Evolutionary conservation across 1,139 yeast species (phyloP).

Genomic region (Debaryomyces singareniensis): DNA sequence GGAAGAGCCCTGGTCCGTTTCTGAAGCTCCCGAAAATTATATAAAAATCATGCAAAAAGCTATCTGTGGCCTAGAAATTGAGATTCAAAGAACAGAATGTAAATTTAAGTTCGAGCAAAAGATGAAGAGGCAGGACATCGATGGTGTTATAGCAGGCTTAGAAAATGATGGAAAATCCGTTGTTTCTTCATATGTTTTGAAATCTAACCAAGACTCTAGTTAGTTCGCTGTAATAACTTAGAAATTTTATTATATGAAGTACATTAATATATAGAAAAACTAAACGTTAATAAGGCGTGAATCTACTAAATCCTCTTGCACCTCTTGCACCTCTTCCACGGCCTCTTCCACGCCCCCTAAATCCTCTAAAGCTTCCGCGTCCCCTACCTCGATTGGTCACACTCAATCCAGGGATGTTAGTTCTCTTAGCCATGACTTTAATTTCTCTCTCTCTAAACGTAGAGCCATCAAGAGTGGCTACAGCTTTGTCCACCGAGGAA

Average conservation of each 20-base stretch:
- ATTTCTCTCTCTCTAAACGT: slow-evolving; percentile 62
- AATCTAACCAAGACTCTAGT: slow-evolving; percentile 11
- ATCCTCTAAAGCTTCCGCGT: slow-evolving; percentile 15
- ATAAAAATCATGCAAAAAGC: slow-evolving; percentile 40
- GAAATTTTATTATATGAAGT: neutral
- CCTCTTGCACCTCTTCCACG: slow-evolving; percentile 21
- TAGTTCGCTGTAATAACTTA: neutral
- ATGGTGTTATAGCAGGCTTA: slow-evolving; percentile 50
- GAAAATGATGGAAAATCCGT: slow-evolving; percentile 18
- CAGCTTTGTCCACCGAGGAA: slow-evolving; percentile 57
- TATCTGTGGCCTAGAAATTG: slow-evolving; percentile 57
- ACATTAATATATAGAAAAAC: slow-evolving; percentile 1
- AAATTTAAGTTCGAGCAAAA: slow-evolving; percentile 62
- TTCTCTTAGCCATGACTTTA: slow-evolving; percentile 70
- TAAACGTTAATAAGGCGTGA: slow-evolving; percentile 16
- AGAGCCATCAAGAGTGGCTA: slow-evolving; percentile 56
- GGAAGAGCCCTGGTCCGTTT: slow-evolving; percentile 46
- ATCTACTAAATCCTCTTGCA: slow-evolving; percentile 18
- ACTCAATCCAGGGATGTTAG: slow-evolving; percentile 68
- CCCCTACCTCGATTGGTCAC: slow-evolving; percentile 40
- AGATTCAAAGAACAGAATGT: slow-evolving; percentile 43
- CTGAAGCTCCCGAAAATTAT: slow-evolving; percentile 54
- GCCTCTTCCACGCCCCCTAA: slow-evolving; percentile 15
- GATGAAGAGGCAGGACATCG: slow-evolving; percentile 34
- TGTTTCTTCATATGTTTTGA: slow-evolving; percentile 17